phyloP scores from a whole-genome alignment of 345 rosid species.

The Hevea brasiliensis region DNA sequence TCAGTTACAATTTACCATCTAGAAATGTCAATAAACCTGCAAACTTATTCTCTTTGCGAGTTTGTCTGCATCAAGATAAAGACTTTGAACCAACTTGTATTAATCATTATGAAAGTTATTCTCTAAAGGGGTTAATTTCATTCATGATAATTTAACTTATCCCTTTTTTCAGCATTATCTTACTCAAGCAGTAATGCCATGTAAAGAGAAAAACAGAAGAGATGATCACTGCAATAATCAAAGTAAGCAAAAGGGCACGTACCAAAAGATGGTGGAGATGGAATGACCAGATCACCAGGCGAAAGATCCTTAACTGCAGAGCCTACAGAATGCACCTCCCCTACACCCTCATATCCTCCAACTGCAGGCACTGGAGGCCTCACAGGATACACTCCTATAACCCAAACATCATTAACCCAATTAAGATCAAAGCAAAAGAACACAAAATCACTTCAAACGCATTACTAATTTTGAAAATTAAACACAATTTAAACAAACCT shows the following conservation, averaged over 20 bases:
- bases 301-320: constrained; percentile 58
- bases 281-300: constrained; percentile 84
- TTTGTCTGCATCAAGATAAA: not conserved
- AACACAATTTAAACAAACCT: not conserved
- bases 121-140: not conserved
- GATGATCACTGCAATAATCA: not conserved
- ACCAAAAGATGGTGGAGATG: constrained; percentile 87
- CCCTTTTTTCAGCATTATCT: too few species aligned
- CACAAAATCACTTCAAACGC: not conserved
- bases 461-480: not conserved
- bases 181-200: not conserved
- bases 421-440: not conserved
- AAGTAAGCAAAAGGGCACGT: constrained; percentile 3
- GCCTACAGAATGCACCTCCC: constrained; percentile 70
- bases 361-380: constrained; percentile 87
- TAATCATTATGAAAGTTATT: not conserved
- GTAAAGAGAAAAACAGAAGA: not conserved
- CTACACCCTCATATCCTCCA: constrained; percentile 96
- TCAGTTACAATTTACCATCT: not conserved
- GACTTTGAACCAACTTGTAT: not conserved
- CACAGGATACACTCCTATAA: constrained; percentile 80
- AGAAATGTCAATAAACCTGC: not conserved
- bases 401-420: not conserved
- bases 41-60: not conserved
- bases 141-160: too few species aligned